Base-by-base conservation (phyloP, 495 filamentous ascomycete species). In the Podospora pseudoanserina region DNA sequence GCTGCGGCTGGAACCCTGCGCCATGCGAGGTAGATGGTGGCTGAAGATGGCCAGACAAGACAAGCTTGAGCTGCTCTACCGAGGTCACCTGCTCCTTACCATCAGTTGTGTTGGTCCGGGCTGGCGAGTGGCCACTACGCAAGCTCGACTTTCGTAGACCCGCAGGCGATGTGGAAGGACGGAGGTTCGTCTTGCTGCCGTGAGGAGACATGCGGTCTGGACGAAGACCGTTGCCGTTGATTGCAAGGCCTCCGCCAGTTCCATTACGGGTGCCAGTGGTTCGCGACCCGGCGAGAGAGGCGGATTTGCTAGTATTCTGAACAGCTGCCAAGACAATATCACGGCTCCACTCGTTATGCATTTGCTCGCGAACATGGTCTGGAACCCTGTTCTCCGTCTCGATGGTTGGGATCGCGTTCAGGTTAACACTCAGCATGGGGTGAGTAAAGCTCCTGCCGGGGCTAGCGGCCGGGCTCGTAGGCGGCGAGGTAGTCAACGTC, bases 11-110 rank as follows among this genome's bases (percentile, higher is more conserved):
- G 60, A 34, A 44, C 61, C 62, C 13, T 53, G 61, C 53, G 72
- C 78, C 68, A 68, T 78, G 70, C 54, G 63, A 65, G 27, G 71
- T 70, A 18, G 69, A 65, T 28, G 73, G 71, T 53, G 78, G 72
- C 44, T 75, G 68, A 76, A 79, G 69, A 61, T 79, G 82, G 65
- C 80, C 88, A 3, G 87, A 88, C 18, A 92, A 84, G 26, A 89
- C 90, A 61, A 87, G 86, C 76, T 93, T 94, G 68, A 97, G 82
- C 72, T 96, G 92, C 66, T 93, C 92, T n/a, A 96, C 89, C 49
- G 90, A 89, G n/a, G 93, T 87, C 13, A 92, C 89, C 20, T 70
- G 76, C 30, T 85, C 88, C 67, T 87, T 78, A 73, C 80, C 87
- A 32, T 88, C 88, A 61, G 83, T 83, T 69, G 82, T 85, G 34